Conservation (phyloP, 441 rosid species). For the Breynia disticha region DNA sequence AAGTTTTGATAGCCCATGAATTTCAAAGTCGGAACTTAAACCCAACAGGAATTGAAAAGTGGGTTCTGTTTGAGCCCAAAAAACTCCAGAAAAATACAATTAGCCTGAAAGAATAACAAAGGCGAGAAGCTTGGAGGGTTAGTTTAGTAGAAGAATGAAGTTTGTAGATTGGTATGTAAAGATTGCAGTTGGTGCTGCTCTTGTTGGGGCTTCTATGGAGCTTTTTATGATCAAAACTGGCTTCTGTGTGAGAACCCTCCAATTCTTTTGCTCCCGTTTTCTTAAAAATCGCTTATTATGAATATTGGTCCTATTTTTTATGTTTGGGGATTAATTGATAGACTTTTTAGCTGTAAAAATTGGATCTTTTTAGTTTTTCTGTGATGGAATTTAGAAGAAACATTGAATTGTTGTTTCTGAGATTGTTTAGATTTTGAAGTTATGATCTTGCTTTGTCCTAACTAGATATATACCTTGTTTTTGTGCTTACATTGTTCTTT, state of each 20-base stretch:
- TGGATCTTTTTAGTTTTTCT: background rate
- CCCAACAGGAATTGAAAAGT: too few relatives aligned
- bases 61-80: too few relatives aligned
- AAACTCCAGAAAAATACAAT: too few relatives aligned
- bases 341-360: background rate
- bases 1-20: too few relatives aligned
- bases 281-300: background rate
- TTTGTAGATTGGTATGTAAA: slow-evolving; percentile 77
- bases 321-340: background rate
- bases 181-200: slow-evolving; percentile 54
- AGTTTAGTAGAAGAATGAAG: slow-evolving; percentile 22
- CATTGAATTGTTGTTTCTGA: too few relatives aligned
- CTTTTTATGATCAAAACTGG: slow-evolving; percentile 87
- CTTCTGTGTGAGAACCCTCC: slow-evolving; percentile 64
- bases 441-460: background rate
- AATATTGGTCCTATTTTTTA: background rate
- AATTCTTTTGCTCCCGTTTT: slow-evolving; percentile 7
- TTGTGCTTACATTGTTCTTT: too few relatives aligned
- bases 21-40: too few relatives aligned
- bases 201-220: slow-evolving; percentile 84
- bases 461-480: too few relatives aligned
- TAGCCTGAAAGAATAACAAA: too few relatives aligned
- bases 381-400: too few relatives aligned
- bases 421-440: background rate
- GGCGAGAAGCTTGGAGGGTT: too few relatives aligned